Percentiles rank a stretch among this genome's conserved stretches.
phyloP scores from a whole-genome alignment of 345 rosid genomes.

The Citrus inodora region DNA sequence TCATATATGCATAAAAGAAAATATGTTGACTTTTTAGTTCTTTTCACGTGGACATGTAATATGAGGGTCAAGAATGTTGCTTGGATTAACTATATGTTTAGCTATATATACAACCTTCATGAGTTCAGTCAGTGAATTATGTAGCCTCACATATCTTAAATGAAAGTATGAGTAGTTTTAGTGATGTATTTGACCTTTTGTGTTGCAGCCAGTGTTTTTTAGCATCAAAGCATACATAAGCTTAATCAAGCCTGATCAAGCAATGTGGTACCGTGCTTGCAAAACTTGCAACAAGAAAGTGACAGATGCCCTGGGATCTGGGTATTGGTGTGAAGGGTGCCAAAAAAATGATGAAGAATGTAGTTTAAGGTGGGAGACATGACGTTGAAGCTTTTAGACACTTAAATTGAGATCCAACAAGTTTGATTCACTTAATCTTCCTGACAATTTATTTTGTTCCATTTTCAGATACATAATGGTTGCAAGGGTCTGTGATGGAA shows the following conservation, averaged over 20 bases:
- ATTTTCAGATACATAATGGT: constrained; percentile 69
- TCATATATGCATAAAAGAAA: background rate
- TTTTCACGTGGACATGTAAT: background rate
- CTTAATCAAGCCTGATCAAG: constrained; percentile 82
- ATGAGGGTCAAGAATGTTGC: background rate
- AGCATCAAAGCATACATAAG: constrained; percentile 63
- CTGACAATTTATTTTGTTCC: background rate
- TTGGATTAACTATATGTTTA: background rate
- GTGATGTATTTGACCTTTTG: background rate
- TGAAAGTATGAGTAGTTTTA: background rate
- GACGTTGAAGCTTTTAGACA: background rate
- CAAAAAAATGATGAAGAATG: constrained; percentile 83
- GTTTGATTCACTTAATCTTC: background rate
- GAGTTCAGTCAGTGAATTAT: background rate
- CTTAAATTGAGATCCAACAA: background rate
- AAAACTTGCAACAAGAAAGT: constrained; percentile 95
- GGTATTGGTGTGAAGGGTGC: constrained; percentile 98
- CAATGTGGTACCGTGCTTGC: constrained; percentile 97
- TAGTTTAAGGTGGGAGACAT: constrained; percentile 50
- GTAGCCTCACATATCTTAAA: background rate
- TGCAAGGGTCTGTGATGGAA: constrained; percentile 60
- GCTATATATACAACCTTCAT: background rate
- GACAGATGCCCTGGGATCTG: constrained; percentile 78
- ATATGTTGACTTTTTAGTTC: background rate
- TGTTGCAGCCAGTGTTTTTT: constrained; percentile 70